A percentile compares a stretch with the other conserved stretches of the same genome.
Evolutionary conservation across 177 flowering plant genomes (phyloP).

Genomic region (Vitis hybrid): DNA sequence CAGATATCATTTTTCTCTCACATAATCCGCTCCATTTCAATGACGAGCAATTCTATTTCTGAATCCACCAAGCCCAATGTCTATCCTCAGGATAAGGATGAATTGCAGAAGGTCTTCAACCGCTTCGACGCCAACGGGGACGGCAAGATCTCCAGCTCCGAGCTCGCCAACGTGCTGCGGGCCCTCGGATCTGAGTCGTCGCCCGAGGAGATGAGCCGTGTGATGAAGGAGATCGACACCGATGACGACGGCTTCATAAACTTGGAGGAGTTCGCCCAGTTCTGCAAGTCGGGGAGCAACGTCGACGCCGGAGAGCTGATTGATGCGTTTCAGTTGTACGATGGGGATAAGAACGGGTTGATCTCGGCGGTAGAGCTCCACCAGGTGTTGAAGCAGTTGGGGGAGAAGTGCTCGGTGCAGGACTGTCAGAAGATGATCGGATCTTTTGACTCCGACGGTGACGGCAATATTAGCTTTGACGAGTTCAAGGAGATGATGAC

Average conservation of each 20-base stretch:
- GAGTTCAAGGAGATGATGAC: constrained; percentile 78
- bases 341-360: constrained; percentile 54
- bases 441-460: constrained; percentile 67
- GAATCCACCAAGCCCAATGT: neutral
- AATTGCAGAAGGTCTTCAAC: constrained; percentile 48
- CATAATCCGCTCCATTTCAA: neutral
- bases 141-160: constrained; percentile 67
- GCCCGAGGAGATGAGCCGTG: constrained; percentile 39
- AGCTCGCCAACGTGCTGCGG: constrained; percentile 41
- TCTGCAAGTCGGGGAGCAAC: constrained; percentile 18
- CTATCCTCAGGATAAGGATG: constrained; percentile 19
- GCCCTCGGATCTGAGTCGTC: constrained; percentile 52
- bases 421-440: constrained; percentile 69
- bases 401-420: constrained; percentile 49
- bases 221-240: constrained; percentile 66
- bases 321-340: constrained; percentile 66
- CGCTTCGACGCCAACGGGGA: constrained; percentile 72
- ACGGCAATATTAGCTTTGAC: constrained; percentile 61
- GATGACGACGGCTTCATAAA: constrained; percentile 62
- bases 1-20: neutral
- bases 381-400: constrained; percentile 49
- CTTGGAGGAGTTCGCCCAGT: constrained; percentile 41
- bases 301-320: constrained; percentile 31
- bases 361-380: constrained; percentile 68
- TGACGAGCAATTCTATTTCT: neutral